Evolutionary conservation across 2,329 filamentous ascomycete genomes (phyloP), one percentile per base, ranked within the genome.

Genomic region (Alternaria angustiovoidea): DNA sequence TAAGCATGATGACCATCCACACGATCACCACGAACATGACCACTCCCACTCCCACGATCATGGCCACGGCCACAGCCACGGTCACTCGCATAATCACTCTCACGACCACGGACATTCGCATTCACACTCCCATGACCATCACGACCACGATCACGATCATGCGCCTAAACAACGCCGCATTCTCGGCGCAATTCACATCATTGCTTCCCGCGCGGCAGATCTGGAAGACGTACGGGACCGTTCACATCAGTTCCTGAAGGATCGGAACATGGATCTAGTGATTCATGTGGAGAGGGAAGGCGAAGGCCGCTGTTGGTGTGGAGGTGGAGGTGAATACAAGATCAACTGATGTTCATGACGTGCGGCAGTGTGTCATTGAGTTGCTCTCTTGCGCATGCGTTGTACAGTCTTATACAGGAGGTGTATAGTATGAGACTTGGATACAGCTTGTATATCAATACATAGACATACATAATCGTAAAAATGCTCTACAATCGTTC

Each of bases 281-380:
- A 86, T 97, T 5, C 94, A 97, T 78, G 91, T 96, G 1, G 94
- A 97, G 79, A 84, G 90, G 47, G 93, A 97, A 72, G 92, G 91
- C 0, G 92, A 96, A 51, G 81, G 81, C 5, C 79, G 82, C 57
- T 89, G 87, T 71, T 89, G 87, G 87, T 89, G 87, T 73, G 85
- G 85, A 24, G 82, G 84, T 12, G 83, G 83, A 16, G 43, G 54
- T 30, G 58, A 57, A 16, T 57, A 57, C 22, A 57, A 61, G 48
- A 28, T 32, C 28, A 61, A 44, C 3, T 61, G 30, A 44, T 30
- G 20, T 36, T 22, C 7, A n/a, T 26, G 20, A 38, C 20, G 16
- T 11, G 46, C 20, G 32, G 34, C 20, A 24, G 32, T 24, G 16
- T 49, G 5, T 11, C 16, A 12, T 48, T 48, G 18, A 8, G 14